These are phyloP conservation scores for Podosphaera xanthii DNA, from an alignment of 2,329 filamentous ascomycete genomes.

Conservation along the genomic window DNA sequence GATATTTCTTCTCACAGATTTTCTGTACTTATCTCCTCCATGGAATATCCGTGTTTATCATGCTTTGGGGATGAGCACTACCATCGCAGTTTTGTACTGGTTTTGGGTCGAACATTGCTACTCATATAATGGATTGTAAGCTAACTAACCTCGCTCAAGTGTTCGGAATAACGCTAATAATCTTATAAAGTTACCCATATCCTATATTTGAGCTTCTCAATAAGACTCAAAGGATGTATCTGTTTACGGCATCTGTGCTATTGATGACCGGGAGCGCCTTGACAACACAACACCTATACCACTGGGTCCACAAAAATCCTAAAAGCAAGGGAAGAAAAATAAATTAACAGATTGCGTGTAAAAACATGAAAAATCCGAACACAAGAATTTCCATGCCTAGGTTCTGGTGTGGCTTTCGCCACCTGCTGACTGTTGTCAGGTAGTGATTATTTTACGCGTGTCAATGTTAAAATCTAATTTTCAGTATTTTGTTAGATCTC, in stretches of 20 bases:
- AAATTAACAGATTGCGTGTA: neutral
- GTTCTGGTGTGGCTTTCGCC: neutral
- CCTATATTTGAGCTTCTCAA: slow-evolving; percentile 53
- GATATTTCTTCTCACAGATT: slow-evolving; percentile 38
- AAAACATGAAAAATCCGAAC: too few relatives aligned
- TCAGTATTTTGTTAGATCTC: too few relatives aligned
- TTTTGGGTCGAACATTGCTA: slow-evolving; percentile 56
- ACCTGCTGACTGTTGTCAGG: neutral
- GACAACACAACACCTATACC: slow-evolving; percentile 47
- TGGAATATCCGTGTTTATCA: slow-evolving; percentile 42
- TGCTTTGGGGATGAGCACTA: slow-evolving; percentile 32
- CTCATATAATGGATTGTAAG: slow-evolving; percentile 39
- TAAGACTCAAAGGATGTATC: slow-evolving; percentile 37
- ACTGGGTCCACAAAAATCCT: neutral
- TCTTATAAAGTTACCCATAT: slow-evolving; percentile 53
- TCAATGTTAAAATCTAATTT: too few relatives aligned
- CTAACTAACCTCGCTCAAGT: slow-evolving; percentile 1
- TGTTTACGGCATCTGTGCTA: slow-evolving; percentile 47
- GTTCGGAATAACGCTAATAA: slow-evolving; percentile 2
- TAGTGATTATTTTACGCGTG: too few relatives aligned
- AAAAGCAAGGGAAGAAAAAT: neutral
- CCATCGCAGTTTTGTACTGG: slow-evolving; percentile 47
- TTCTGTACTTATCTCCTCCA: slow-evolving; percentile 47
- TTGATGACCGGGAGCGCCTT: slow-evolving; percentile 51
- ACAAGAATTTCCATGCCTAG: too few relatives aligned